A percentile compares a stretch with the other conserved stretches of the same genome.
phyloP scores from a whole-genome alignment of 306 rosid species.

The Comarum palustre region DNA sequence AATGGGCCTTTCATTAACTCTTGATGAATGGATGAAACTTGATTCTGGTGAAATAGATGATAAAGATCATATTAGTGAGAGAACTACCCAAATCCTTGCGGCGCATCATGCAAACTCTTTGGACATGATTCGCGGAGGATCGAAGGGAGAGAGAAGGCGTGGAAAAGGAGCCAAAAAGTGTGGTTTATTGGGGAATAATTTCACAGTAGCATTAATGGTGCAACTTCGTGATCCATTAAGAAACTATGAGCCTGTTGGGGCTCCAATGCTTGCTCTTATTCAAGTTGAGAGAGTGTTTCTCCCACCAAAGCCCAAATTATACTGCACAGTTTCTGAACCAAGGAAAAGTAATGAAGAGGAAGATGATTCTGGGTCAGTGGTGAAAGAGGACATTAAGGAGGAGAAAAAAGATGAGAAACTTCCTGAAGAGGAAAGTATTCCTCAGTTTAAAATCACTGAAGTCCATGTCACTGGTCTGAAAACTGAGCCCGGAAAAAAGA shows the following conservation, averaged over 20 bases:
- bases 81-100: slow-evolving; percentile 71
- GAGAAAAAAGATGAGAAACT: slow-evolving; percentile 38
- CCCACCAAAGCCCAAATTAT: slow-evolving; percentile 72
- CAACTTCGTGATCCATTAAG: slow-evolving; percentile 90
- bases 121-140: slow-evolving; percentile 48
- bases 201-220: slow-evolving; percentile 77
- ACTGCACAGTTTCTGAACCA: slow-evolving; percentile 43
- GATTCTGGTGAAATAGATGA: slow-evolving; percentile 89
- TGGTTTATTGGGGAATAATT: slow-evolving; percentile 84
- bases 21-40: slow-evolving; percentile 89
- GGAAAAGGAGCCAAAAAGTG: slow-evolving; percentile 57
- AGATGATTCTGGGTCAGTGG: slow-evolving; percentile 40
- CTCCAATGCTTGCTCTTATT: slow-evolving; percentile 83
- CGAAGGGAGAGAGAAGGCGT: slow-evolving; percentile 55
- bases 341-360: slow-evolving; percentile 38
- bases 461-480: slow-evolving; percentile 78
- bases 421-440: slow-evolving; percentile 50
- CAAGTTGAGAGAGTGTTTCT: slow-evolving; percentile 84
- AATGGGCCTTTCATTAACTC: slow-evolving; percentile 77
- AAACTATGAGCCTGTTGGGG: slow-evolving; percentile 79
- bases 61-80: slow-evolving; percentile 72
- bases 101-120: slow-evolving; percentile 85
- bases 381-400: slow-evolving; percentile 38
- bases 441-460: slow-evolving; percentile 71
- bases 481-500: slow-evolving; percentile 47